These are phyloP conservation scores for Mycena pura DNA, from an alignment of 768 basidiomycete genomes.

Conservation along the genomic window DNA sequence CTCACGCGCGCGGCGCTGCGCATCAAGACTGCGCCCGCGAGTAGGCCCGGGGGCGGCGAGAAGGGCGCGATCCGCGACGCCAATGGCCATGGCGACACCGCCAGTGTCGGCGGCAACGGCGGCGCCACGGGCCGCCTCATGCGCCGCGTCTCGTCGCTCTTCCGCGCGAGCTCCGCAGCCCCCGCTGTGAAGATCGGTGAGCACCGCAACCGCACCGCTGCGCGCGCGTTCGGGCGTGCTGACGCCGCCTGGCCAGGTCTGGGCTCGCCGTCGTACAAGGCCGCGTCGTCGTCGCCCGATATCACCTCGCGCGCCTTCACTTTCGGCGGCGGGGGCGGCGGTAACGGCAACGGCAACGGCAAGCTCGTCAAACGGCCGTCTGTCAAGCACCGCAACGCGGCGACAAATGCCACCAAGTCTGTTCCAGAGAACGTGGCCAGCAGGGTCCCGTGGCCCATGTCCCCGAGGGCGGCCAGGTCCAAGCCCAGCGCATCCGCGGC, in stretches of 20 bases:
- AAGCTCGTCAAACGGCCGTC: slow-evolving; percentile 15
- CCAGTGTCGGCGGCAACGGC: not conserved
- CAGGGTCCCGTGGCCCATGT: too few species aligned
- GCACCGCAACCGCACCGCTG: too few species aligned
- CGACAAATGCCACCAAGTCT: slow-evolving; percentile 5
- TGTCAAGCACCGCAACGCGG: not conserved
- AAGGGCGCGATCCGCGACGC: not conserved
- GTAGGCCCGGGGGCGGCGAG: too few species aligned
- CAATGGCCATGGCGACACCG: not conserved
- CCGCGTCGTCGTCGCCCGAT: slow-evolving; percentile 12
- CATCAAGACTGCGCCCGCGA: slow-evolving; percentile 17
- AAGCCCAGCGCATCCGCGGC: too few species aligned
- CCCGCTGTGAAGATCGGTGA: slow-evolving; percentile 4
- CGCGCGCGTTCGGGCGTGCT: too few species aligned
- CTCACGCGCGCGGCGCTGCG: slow-evolving; percentile 17
- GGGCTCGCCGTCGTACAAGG: too few species aligned
- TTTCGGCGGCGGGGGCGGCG: not conserved
- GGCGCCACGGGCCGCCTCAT: not conserved
- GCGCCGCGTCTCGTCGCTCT: slow-evolving; percentile 16
- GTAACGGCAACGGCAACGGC: not conserved
- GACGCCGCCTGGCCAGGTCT: not conserved
- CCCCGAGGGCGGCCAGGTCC: too few species aligned
- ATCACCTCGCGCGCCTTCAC: not conserved
- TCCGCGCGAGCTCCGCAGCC: slow-evolving; percentile 3
- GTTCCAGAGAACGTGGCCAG: too few species aligned